These are phyloP conservation scores for Ceratocystis lukuohia DNA, from an alignment of 2,329 filamentous ascomycete species.

Conservation along the genomic window DNA sequence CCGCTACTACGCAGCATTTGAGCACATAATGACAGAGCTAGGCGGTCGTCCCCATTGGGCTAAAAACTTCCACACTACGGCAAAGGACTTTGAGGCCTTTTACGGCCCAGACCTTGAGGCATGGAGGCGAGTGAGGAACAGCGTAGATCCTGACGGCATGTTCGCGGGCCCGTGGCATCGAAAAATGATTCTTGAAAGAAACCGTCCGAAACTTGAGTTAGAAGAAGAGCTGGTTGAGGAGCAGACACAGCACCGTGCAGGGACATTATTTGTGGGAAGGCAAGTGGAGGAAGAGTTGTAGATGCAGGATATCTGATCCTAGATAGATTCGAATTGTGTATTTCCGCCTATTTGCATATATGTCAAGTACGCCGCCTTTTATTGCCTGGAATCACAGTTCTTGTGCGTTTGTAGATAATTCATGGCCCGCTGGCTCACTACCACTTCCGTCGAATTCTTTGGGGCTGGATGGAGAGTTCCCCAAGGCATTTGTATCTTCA, in stretches of 20 bases:
- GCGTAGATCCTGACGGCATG: conserved; percentile 68
- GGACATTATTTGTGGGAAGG: conserved; percentile 14
- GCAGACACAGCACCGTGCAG: conserved; percentile 2
- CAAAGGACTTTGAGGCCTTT: conserved; percentile 48
- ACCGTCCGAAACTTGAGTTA: conserved; percentile 26
- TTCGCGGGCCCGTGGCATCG: conserved; percentile 87
- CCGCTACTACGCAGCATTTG: conserved; percentile 79
- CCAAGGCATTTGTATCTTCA: not conserved
- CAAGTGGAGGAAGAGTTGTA: conserved; percentile 11
- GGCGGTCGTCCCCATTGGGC: conserved; percentile 81
- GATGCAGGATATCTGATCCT: not conserved
- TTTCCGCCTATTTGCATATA: not conserved
- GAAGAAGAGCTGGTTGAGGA: conserved; percentile 19
- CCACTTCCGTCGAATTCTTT: conserved; percentile 8
- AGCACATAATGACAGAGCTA: conserved; percentile 78
- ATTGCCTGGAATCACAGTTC: not conserved
- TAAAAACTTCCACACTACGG: conserved; percentile 64
- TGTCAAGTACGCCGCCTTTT: not conserved
- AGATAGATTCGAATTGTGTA: too few species aligned
- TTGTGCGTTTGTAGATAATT: not conserved
- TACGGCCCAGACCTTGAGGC: conserved; percentile 55
- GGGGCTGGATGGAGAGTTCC: conserved; percentile 7
- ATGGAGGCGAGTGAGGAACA: conserved; percentile 55
- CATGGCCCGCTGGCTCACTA: conserved; percentile 11
- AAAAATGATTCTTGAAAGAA: conserved; percentile 43